Base-by-base conservation (phyloP, 352 stramenopile genomes). In the Pythium vanterpoolii region DNA sequence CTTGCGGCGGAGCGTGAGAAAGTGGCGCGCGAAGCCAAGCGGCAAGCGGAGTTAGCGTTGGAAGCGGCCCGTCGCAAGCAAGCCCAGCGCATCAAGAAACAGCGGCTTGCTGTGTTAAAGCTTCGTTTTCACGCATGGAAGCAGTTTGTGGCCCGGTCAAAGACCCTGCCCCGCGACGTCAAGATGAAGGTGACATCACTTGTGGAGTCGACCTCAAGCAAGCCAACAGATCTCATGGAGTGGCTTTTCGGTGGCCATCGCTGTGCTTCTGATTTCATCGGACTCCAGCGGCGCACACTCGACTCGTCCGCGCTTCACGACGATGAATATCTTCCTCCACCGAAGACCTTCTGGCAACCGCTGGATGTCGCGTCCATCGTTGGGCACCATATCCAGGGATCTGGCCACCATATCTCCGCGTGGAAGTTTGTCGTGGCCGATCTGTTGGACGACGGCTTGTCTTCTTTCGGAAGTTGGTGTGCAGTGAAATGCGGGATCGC, bases 381-480 rank as follows among this genome's bases (percentile, higher is more conserved):
- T 40, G 50, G 62, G 18, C 40, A 56, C 19, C 9, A 24, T 2
- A 4, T 66, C 33, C 5, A 14, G 1, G 24, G 11, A 19, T 40
- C 50, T 24, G 45, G 50, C 28, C 43, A 38, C 13, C 24, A 28
- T 2, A 33, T 5, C 6, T 67, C 76, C 9, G 55, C 67, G 9
- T 93, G 81, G 81, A 93, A 93, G 56, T 60, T 91, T 31, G 64
- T 90, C 36, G 69, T 93, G 44, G 82, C 76, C n/a, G 82, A 93
- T 61, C 57, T 93, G 13, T 47, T 87, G 33, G 74, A 87, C 53
- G 66, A 63, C 49, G 63, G 69, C 8, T 64, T 66, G 6, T 83
- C 79, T 14, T 85, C 76, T 1, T 90, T 93, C 69, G 84, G 81
- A 9, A 76, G 75, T 30, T 93, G 84, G 84, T 87, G 79, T 30